Conservation (phyloP, 495 filamentous ascomycete genomes). For the Penicillium samsonianum region DNA sequence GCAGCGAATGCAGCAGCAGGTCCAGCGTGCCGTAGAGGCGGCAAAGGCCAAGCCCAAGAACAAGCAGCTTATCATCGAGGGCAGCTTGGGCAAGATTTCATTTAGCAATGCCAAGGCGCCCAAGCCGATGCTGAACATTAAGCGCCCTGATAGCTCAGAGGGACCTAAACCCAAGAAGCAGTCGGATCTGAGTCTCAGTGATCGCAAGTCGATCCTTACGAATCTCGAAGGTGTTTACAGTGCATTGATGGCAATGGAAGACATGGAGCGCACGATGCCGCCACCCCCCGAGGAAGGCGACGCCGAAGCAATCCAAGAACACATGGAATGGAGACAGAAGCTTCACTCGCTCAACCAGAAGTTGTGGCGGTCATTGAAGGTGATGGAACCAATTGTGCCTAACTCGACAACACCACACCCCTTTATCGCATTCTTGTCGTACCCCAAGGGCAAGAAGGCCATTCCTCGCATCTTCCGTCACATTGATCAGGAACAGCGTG, state of each 20-base stretch:
- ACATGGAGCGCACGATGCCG: conserved; percentile 88
- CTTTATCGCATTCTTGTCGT: conserved; percentile 94
- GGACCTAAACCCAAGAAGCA: conserved; percentile 49
- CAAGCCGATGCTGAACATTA: conserved; percentile 91
- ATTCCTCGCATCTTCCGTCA: conserved; percentile 94
- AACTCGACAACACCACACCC: conserved; percentile 75
- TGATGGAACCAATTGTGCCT: conserved; percentile 85
- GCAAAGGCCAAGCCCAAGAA: conserved; percentile 97
- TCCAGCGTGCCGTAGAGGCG: conserved; percentile 93
- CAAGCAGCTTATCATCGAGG: conserved; percentile 96
- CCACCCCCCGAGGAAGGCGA: conserved; percentile 64
- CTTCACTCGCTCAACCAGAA: conserved; percentile 72
- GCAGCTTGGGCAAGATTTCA: conserved; percentile 96
- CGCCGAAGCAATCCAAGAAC: conserved; percentile 61
- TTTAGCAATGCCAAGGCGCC: conserved; percentile 99
- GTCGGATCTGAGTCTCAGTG: conserved; percentile 56
- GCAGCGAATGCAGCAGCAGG: conserved; percentile 98
- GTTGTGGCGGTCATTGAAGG: conserved; percentile 81
- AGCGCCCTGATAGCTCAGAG: conserved; percentile 74
- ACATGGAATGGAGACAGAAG: conserved; percentile 70
- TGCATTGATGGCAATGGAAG: conserved; percentile 88
- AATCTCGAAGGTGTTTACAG: conserved; percentile 87
- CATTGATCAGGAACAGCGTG: conserved; percentile 85
- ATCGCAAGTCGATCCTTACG: conserved; percentile 78
- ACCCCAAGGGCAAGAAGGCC: conserved; percentile 92